Evolutionary conservation across 495 filamentous ascomycete species (phyloP).

Genomic region (Corynascus novoguineensis): DNA sequence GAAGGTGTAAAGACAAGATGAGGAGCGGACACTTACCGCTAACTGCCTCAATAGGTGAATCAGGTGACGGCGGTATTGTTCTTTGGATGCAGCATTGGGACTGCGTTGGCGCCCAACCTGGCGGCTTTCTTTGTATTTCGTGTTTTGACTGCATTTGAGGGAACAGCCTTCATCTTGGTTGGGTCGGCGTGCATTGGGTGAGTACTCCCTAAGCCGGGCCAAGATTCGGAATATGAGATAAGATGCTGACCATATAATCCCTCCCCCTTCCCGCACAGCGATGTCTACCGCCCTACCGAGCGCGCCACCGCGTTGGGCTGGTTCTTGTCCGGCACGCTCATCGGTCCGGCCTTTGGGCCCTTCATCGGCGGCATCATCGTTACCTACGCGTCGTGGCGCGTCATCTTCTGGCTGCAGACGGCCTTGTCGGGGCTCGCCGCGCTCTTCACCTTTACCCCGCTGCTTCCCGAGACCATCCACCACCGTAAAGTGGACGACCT

Average conservation of each 20-base stretch:
- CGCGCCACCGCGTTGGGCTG: slow-evolving; percentile 64
- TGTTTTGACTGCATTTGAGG: slow-evolving; percentile 63
- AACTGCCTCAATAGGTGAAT: slow-evolving; percentile 38
- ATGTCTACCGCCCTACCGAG: slow-evolving; percentile 59
- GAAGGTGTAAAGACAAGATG: not conserved
- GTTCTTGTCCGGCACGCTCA: slow-evolving; percentile 63
- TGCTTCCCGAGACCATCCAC: slow-evolving; percentile 66
- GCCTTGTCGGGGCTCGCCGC: slow-evolving; percentile 54
- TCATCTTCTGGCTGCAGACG: slow-evolving; percentile 69
- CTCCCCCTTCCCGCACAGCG: no score
- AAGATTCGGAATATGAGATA: not conserved
- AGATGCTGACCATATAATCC: not conserved
- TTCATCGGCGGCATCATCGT: slow-evolving; percentile 65
- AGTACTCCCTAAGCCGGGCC: slow-evolving; percentile 7
- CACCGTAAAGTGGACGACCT: slow-evolving; percentile 53
- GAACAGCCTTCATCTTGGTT: slow-evolving; percentile 62
- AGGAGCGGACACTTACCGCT: no score
- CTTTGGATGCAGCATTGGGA: slow-evolving; percentile 58
- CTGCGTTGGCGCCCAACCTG: slow-evolving; percentile 61
- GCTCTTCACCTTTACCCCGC: slow-evolving; percentile 51
- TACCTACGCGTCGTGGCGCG: slow-evolving; percentile 61
- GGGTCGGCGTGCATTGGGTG: slow-evolving; percentile 56
- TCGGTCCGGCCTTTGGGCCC: slow-evolving; percentile 66
- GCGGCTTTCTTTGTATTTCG: slow-evolving; percentile 65
- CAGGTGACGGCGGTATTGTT: slow-evolving; percentile 54